phyloP scores from a whole-genome alignment of 2,329 filamentous ascomycete species.

The Annulohypoxylon truncatum region DNA sequence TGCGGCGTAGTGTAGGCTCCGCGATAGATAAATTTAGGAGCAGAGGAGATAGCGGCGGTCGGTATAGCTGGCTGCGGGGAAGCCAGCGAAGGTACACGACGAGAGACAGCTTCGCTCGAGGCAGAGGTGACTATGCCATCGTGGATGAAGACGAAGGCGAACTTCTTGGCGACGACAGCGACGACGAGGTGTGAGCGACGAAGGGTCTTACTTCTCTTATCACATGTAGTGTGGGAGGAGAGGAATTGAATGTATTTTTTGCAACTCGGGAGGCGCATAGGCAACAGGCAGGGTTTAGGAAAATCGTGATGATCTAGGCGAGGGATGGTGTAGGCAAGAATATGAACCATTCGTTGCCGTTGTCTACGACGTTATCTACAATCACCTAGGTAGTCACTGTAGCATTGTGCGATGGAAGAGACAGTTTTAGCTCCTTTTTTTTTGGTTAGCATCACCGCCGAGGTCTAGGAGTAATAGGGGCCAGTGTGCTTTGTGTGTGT shows the following conservation, averaged over 20 bases:
- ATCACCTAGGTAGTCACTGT: constrained; percentile 5
- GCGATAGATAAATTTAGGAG: constrained; percentile 62
- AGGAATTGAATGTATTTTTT: constrained; percentile 27
- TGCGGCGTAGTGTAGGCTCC: constrained; percentile 74
- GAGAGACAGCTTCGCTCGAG: constrained; percentile 86
- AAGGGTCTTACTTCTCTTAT: neutral
- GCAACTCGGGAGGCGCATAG: constrained; percentile 28
- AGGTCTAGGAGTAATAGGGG: constrained; percentile 1
- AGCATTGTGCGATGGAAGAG: constrained; percentile 19
- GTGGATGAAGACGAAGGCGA: constrained; percentile 96
- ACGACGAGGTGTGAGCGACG: constrained; percentile 78
- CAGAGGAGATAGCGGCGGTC: constrained; percentile 60
- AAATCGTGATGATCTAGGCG: constrained; percentile 26
- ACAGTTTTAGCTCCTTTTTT: neutral
- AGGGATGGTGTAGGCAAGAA: constrained; percentile 11
- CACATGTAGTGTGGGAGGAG: neutral
- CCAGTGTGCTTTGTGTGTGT: neutral
- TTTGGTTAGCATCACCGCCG: neutral
- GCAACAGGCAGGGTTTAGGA: constrained; percentile 30
- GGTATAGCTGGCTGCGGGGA: constrained; percentile 61
- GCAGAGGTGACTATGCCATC: constrained; percentile 85
- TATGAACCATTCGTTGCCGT: neutral
- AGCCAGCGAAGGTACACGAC: constrained; percentile 82
- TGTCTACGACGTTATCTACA: constrained; percentile 10
- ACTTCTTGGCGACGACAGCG: constrained; percentile 90